Base-by-base conservation (phyloP, 2,329 filamentous ascomycete genomes). In the Orbilia ellipsospora region DNA sequence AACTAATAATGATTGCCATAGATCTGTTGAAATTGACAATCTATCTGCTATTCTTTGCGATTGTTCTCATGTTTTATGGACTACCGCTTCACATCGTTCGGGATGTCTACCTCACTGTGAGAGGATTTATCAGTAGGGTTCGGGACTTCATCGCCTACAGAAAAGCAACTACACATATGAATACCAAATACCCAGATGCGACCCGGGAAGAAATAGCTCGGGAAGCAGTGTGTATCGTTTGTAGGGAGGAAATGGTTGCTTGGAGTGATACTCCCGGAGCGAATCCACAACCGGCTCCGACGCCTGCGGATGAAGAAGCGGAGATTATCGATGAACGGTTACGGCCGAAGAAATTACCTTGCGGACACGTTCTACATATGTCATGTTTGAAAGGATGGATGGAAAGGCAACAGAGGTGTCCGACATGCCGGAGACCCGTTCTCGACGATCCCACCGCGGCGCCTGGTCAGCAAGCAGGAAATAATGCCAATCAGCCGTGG, bases 191-290 rank as follows among this genome's bases (percentile, higher is more conserved):
- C 81, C 91, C 92, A 3, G 95, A 99, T 81, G 95, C 95, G 0
- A 97, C 92, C 0, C 86, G 88, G 1, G 92, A 96, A 78, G 94
- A 99, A 78, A 88, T 99, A 23, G 85, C 86, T 28, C 87, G 92
- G 57, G 94, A 97, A 81, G 93, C 96, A 80, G 96, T 95, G 1
- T 99, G 95, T 82, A 99, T 99, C 79, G 97, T 99, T 66, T 99
- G 95, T 82, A 89, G 95, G 75, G 95, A 99, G 82, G 92, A 96
- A 78, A 99, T 99, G 95, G 88, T 88, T 40, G 89, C 90, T 0
- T 97, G 93, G 92, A 85, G 84, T 40, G 86, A 86, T 64, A 84
- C 85, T 31, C 52, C 45, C 82, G 81, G 45, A 82, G 81, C 52
- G 83, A 83, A 51, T 83, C 81, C 62, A 78, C 77, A 23, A 78